Evolutionary conservation across 768 basidiomycete species (phyloP), one percentile per base, ranked within the genome.

Genomic region (Naganishia friedmannii): DNA sequence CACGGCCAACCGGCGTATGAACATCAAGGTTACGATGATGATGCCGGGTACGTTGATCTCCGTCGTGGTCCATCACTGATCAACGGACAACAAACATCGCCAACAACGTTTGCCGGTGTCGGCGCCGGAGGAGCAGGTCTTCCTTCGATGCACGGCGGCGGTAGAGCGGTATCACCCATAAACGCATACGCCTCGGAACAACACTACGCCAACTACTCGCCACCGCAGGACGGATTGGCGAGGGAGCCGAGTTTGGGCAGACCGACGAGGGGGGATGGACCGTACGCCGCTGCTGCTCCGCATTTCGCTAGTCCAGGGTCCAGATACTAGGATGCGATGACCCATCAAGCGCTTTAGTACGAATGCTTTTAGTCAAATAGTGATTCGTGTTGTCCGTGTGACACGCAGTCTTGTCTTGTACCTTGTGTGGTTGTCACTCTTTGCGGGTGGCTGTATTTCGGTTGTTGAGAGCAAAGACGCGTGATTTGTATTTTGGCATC

Each of bases 31-130:
- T 63, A 73, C 29, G 28, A 65, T 45, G 48, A 53, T 2, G 67
- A 67, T 17, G 73, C 71, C 15, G 77, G 76, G 1, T 80, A 80
- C 53, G 77, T 76, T 4, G 76, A 78, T 60, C 63, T 80, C 19
- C 77, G 77, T 53, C 68, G 78, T 28, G 77, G 78, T 26, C 73
- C 73, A 23, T 69, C 69, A 12, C 3, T 45, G 23, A 63, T 23
- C 42, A 26, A 45, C 60, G 37, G 57, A 32, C 48, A 31, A 45
- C 67, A 28, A 32, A 53, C 28, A 21, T 48, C 19, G 42, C 42
- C 42, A 8, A 42, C 53, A 19, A 65, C 60, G 4, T 70, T 70
- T 54, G 69, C 65, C 21, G 65, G 65, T 12, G 51, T 67, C 21
- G 66, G 70, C 15, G 70, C 66, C 2, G 70, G 70, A 10, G 63